Percentiles rank a stretch among this genome's conserved stretches.
Conservation (phyloP, 805 yeast species). For the Schwanniomyces sp. region DNA sequence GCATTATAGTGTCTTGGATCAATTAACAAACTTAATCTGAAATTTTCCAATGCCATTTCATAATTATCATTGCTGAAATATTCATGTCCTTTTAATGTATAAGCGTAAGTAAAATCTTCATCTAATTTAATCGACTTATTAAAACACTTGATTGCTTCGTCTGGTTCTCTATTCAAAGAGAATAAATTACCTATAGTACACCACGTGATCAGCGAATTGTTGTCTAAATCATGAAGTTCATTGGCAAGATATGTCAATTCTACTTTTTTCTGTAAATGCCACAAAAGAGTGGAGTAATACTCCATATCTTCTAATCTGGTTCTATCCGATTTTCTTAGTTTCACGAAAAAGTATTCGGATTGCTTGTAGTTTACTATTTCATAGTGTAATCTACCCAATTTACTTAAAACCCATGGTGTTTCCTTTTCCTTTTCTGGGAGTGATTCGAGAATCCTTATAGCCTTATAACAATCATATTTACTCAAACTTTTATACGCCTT, state of each 20-base stretch:
- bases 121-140: constrained; percentile 71
- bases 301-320: constrained; percentile 89
- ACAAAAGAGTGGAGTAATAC: constrained; percentile 80
- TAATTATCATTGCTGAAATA: constrained; percentile 83
- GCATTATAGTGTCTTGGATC: constrained; percentile 92
- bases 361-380: constrained; percentile 85
- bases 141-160: constrained; percentile 86
- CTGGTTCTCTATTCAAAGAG: constrained; percentile 79
- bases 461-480: constrained; percentile 75
- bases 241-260: constrained; percentile 81
- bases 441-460: constrained; percentile 64
- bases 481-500: constrained; percentile 60
- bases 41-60: constrained; percentile 83
- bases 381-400: constrained; percentile 77
- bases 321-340: constrained; percentile 67
- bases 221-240: constrained; percentile 68
- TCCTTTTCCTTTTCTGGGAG: constrained; percentile 62
- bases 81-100: constrained; percentile 94
- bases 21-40: constrained; percentile 71
- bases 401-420: constrained; percentile 84
- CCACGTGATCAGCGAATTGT: constrained; percentile 83
- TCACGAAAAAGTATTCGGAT: constrained; percentile 61
- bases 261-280: constrained; percentile 86
- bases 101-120: constrained; percentile 78
- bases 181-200: constrained; percentile 86